Evolutionary conservation across 2,329 filamentous ascomycete species (phyloP).

Genomic region (Clathrospora elynae): DNA sequence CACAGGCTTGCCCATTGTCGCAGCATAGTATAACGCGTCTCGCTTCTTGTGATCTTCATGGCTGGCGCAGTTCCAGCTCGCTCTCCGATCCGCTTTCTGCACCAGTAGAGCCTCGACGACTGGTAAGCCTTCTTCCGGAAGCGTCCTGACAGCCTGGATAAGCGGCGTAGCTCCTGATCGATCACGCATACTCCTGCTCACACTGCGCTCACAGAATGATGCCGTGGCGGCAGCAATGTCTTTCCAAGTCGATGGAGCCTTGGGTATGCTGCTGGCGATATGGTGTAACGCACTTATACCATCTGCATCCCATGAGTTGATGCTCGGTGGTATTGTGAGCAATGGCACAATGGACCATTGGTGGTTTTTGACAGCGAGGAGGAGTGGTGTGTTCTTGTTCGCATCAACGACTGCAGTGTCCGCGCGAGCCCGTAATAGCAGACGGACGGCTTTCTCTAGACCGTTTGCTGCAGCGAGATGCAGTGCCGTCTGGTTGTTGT

Average conservation of each 20-base stretch:
- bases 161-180: conserved; percentile 42
- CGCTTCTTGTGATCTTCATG: conserved; percentile 40
- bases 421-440: conserved; percentile 30
- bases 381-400: conserved; percentile 36
- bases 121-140: conserved; percentile 37
- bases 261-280: conserved; percentile 31
- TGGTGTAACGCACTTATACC: conserved; percentile 43
- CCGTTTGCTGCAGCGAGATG: conserved; percentile 41
- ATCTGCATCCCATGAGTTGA: conserved; percentile 39
- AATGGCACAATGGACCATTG: conserved; percentile 38
- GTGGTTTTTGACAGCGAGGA: conserved; percentile 35
- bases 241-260: conserved; percentile 29
- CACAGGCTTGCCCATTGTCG: conserved; percentile 28
- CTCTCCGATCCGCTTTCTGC: conserved; percentile 22
- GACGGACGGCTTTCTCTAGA: conserved; percentile 23
- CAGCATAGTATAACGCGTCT: conserved; percentile 39
- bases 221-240: conserved; percentile 31
- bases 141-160: conserved; percentile 37
- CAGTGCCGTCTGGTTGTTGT: conserved; percentile 27
- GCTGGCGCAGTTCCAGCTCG: conserved; percentile 35
- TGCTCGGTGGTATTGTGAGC: conserved; percentile 36
- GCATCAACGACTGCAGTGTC: conserved; percentile 30
- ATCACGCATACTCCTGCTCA: conserved; percentile 43
- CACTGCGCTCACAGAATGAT: conserved; percentile 39
- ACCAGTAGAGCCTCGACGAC: conserved; percentile 35